Evolutionary conservation across 2,329 filamentous ascomycete genomes (phyloP), one percentile per base, ranked within the genome.

Genomic region (Thelonectria olida): DNA sequence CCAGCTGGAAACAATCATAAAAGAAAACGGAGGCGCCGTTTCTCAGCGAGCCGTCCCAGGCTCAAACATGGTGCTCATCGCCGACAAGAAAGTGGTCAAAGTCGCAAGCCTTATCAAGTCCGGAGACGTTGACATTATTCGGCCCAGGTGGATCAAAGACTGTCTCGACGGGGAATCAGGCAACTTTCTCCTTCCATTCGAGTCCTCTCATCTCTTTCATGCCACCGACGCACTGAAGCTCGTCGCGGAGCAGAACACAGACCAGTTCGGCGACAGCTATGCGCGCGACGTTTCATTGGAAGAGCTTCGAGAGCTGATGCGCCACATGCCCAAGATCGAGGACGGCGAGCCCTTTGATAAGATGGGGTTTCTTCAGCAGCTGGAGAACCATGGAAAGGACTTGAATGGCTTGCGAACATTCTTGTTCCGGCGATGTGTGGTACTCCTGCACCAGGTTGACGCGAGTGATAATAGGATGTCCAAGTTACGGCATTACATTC

Each of bases 261-360:
- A 99, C 74, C 80, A 83, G 54, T 96, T 88, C 68, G 91, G 91
- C 0, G 96, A 99, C 74, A 94, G 93, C 72, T 98, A 92, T 76
- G 85, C 88, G 1, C 83, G 94, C 5, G 88, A 97, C 68, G 79
- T 90, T 8, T 83, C 81, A 1, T 68, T 85, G 0, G 83, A 87
- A 2, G 91, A 95, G 69, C 82, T 97, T 48, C 80, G 75, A 38
- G 73, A 74, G 3, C 72, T 89, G 0, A 64, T 89, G 44, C 70
- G 69, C 7, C 73, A 76, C 3, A 88, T 89, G 81, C 80, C 82
- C 0, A 81, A 83, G 65, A 78, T 80, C n/a, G 75, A 82, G 52
- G 73, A 78, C 13, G 66, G 73, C 10, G 73, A 72, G 1, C 66
- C 69, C 0, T 84, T 87, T 57, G 76, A 84, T 19, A 78, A 78